Evolutionary conservation across 73 alveolate genomes (phyloP), one percentile per base, ranked within the genome.

Genomic region (Blepharisma japonicum): DNA sequence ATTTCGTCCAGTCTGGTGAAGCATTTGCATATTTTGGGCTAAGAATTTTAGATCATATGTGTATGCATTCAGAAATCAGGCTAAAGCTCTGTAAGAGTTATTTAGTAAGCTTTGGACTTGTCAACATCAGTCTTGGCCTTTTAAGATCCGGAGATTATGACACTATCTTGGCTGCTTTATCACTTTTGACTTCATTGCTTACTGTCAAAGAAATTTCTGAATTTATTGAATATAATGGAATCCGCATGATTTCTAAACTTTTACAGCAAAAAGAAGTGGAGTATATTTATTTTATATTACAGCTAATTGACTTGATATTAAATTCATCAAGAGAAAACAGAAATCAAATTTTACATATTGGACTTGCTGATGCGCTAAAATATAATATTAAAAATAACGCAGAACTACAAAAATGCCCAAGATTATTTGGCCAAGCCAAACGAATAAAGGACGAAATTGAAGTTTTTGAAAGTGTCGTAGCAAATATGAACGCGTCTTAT

Each of bases 361-460:
- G 74, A 3, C 14, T 61, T 61, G 74, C 23, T 20, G 74, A 61
- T 61, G 74, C 23, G 39, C 47, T 61, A 2, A 61, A 25, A 25
- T 61, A 18, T 25, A 61, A 61, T 25, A 61, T 61, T 9, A 61
- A 61, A 39, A 61, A 61, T 61, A 61, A 61, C 74, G 38, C 74
- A 18, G 74, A 61, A 61, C 74, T 61, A 9, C 74, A 61, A 39
- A 61, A 61, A 25, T 61, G 47, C 2, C 14, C 74, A 9, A 25
- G 18, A 9, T 4, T 61, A 48, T 61, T 61, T 61, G 74, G 74
- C 38, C 74, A 61, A 25, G 74, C 74, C 18, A 61, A 61, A 5
- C 14, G 74, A 1, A 61, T 61, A 18, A 61, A 61, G 5, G 74
- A 61, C 23, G 74, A 61, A 61, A 20, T 61, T n/a, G 74, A 61